These are phyloP conservation scores for Agrocybe pediades DNA, from an alignment of 768 basidiomycete genomes.

Conservation along the genomic window DNA sequence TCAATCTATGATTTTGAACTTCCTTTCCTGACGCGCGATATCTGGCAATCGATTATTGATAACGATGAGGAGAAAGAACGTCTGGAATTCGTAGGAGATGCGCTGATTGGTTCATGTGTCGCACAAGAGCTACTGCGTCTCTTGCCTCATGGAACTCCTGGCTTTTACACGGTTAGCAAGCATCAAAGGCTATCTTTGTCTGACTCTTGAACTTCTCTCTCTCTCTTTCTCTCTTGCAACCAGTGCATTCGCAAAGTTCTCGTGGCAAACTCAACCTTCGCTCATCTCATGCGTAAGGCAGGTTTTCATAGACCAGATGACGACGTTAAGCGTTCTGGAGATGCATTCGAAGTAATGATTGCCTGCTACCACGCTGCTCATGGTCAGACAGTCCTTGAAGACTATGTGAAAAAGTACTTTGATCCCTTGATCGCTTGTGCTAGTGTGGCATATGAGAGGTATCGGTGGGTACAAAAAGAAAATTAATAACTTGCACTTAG, in stretches of 20 bases:
- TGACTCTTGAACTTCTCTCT: background rate
- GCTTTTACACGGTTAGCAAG: conserved; percentile 34
- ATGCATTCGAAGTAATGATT: conserved; percentile 48
- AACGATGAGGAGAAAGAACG: conserved; percentile 34
- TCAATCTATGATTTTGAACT: conserved; percentile 28
- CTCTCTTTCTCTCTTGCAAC: conserved; percentile 5
- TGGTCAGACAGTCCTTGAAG: conserved; percentile 36
- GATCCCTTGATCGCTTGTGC: conserved; percentile 35
- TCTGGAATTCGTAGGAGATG: conserved; percentile 50
- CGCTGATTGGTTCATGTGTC: conserved; percentile 44
- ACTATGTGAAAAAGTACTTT: conserved; percentile 41
- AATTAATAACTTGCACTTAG: too few species aligned
- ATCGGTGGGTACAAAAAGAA: too few species aligned
- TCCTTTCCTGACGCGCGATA: conserved; percentile 28
- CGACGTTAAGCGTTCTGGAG: conserved; percentile 39
- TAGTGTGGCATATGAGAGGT: conserved; percentile 23
- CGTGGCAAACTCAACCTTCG: conserved; percentile 37
- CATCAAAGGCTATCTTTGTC: background rate
- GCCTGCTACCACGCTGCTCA: conserved; percentile 42
- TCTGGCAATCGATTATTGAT: conserved; percentile 28
- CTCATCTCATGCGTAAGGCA: conserved; percentile 36
- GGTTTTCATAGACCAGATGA: conserved; percentile 24
- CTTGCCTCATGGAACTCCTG: conserved; percentile 31
- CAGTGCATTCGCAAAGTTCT: conserved; percentile 20
- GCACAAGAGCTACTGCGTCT: conserved; percentile 38